Conservation (phyloP, 352 stramenopile genomes). For the Globisporangium paroecandrum region DNA sequence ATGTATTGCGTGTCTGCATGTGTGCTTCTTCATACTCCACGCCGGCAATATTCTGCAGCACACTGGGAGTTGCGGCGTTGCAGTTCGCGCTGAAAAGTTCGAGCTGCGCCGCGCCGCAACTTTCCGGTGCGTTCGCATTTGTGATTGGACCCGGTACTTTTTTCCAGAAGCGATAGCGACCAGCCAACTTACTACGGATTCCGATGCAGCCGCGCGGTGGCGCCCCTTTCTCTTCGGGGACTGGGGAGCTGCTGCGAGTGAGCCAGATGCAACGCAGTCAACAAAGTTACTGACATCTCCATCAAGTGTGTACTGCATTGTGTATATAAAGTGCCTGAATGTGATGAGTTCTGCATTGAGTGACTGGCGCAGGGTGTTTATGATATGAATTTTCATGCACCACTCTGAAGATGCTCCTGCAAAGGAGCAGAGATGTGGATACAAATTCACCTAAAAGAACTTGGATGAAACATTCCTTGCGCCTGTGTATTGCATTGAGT, state of each 20-base stretch:
- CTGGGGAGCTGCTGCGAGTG: constrained; percentile 9
- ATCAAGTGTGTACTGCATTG: constrained; percentile 14
- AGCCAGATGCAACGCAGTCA: constrained; percentile 55
- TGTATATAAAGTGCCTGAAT: constrained; percentile 20
- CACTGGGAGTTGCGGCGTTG: constrained; percentile 16
- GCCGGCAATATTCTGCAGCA: constrained; percentile 79
- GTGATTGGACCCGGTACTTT: constrained; percentile 89
- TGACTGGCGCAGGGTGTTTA: constrained; percentile 41
- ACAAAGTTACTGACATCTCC: constrained; percentile 80
- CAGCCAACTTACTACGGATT: constrained; percentile 88
- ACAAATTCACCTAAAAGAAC: constrained; percentile 53
- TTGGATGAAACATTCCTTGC: constrained; percentile 54
- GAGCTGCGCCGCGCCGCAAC: constrained; percentile 21
- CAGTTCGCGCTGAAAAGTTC: constrained; percentile 82
- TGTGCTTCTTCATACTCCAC: constrained; percentile 86
- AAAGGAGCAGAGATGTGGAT: constrained; percentile 49
- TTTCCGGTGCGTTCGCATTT: constrained; percentile 41
- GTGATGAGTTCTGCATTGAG: constrained; percentile 1
- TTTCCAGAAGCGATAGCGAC: constrained; percentile 79
- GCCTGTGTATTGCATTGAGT: constrained; percentile 6
- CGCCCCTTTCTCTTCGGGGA: not conserved
- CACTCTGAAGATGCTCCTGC: constrained; percentile 61
- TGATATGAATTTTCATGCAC: constrained; percentile 88
- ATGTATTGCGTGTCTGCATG: constrained; percentile 22
- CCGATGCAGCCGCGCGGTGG: constrained; percentile 25